Base-by-base conservation (phyloP, 495 filamentous ascomycete species). In the Xeromyces bisporus region DNA sequence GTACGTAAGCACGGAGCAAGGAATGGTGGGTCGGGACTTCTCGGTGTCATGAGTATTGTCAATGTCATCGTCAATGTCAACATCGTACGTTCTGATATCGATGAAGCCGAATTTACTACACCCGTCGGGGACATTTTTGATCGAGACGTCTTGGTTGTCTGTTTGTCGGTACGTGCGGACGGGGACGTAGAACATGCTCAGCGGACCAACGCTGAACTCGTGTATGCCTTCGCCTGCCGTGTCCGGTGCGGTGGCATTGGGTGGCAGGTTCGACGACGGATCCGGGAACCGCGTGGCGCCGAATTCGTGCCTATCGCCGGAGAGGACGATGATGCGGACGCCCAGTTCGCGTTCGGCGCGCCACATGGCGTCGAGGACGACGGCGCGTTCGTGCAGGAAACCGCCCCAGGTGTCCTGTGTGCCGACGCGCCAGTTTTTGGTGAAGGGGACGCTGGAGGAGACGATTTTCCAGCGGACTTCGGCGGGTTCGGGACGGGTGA, bases 391-490 rank as follows among this genome's bases (percentile, higher is more conserved):
- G 26, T 62, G 41, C 8, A 93, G 61, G 53, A 85, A 93, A 0
- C 83, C 85, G 21, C 77, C 83, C 89, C 89, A 97, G 2, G 89
- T 94, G 45, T 97, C 89, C 25, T 68, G 59, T 3, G 64, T 71
- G 33, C 81, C 80, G 40, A 89, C 66, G 16, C 65, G 73, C 89
- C 89, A 97, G 54, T 97, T 97, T 52, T 91, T 86, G 9, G 89
- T 96, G 54, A 97, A 93, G 0, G 89, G 89, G 18, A 94, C 74
- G 17, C 76, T 80, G 28, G 78, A 81, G 3, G 80, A 71, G 21
- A 97, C 54, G 46, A 97, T 73, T 57, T 96, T 96, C 87, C 87
- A 97, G 35, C 77, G 75, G 0, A 93, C 79, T 7, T 81, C 82
- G 21, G 58, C 58, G 0, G 75, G 75, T 33, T 79, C 73, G 0